Base-by-base conservation (phyloP, 164 flowering plant genomes). In the Liquidambar formosana region DNA sequence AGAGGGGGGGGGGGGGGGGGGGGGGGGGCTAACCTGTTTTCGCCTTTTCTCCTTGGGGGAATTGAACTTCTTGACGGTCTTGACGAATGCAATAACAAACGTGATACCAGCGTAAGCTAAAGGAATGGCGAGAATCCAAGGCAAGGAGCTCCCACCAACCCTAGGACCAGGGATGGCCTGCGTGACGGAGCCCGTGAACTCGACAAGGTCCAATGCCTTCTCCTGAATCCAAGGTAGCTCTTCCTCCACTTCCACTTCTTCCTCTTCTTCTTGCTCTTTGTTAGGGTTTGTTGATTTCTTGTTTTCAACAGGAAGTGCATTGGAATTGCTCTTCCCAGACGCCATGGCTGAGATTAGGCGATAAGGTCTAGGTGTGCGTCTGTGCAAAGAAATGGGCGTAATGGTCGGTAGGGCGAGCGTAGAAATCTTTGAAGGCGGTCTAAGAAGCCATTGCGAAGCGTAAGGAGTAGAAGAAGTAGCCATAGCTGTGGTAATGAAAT, bases 151-250 rank as follows among this genome's bases (percentile, higher is more conserved):
- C 52, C 61, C 69, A 41, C 92, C 98, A 1, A 95, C 95, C 52
- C 98, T 80, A 2, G 99, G 98, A 0, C 99, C 99, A 5, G 98
- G 98, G 49, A 95, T 70, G 3, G 97, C 91, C 70, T 91, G 97
- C 0, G 96, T 81, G 1, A 95, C 93, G 0, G 98, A 85, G 14
- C 98, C 99, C 0, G 94, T 86, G 81, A 93, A 93, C 83, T 95
- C 97, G 49, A 93, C 97, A 44, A 93, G 61, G 77, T 91, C 97
- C 83, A 91, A 52, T 1, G 99, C 98, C 67, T 93, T 95, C 82
- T 90, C 98, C 73, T 90, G 91, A 71, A 93, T 88, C 99, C 99
- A 93, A 0, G 93, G 92, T 75, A 95, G n/a, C 0, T 90, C 92
- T 75, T 92, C 96, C 68, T 92, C 97, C 10, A 76, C 89, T 59